Conservation (phyloP, 208 protist genomes). For the Blechomonas ayalai region DNA sequence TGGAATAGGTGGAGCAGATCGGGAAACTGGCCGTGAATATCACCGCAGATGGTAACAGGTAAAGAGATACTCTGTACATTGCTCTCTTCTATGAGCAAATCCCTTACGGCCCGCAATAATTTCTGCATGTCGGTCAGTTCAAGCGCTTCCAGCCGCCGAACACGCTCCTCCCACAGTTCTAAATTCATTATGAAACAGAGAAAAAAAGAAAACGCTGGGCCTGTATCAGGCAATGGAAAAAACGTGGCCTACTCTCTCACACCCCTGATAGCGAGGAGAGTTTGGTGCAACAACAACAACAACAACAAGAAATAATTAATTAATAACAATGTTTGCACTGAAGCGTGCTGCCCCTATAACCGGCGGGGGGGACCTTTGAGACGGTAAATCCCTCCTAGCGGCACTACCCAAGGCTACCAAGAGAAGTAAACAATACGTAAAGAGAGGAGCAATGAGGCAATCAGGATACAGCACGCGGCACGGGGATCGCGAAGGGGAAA, state of each 20-base stretch:
- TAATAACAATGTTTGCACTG: no score
- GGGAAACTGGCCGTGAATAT: constrained; percentile 99
- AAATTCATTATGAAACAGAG: constrained; percentile 39
- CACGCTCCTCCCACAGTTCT: constrained; percentile 53
- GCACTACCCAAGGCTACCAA: not conserved
- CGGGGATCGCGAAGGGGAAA: no score
- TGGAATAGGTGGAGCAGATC: constrained; percentile 96
- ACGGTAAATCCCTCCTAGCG: no score
- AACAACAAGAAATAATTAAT: no score
- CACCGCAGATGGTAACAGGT: constrained; percentile 98
- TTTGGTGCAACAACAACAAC: not conserved
- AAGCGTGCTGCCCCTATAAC: no score
- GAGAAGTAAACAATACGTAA: constrained; percentile 6
- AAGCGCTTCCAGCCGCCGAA: constrained; percentile 45
- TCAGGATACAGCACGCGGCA: no score
- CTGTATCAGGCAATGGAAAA: no score
- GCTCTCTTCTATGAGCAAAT: constrained; percentile 79
- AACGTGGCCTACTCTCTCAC: no score
- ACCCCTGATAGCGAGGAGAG: not conserved
- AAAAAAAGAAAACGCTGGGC: no score
- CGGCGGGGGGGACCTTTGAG: no score
- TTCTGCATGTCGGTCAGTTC: constrained; percentile 61
- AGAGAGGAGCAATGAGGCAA: no score
- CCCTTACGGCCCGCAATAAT: constrained; percentile 48
- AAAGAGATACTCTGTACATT: constrained; percentile 93